phyloP scores from a whole-genome alignment of 495 filamentous ascomycete genomes.

The Aspergillus campestris region DNA sequence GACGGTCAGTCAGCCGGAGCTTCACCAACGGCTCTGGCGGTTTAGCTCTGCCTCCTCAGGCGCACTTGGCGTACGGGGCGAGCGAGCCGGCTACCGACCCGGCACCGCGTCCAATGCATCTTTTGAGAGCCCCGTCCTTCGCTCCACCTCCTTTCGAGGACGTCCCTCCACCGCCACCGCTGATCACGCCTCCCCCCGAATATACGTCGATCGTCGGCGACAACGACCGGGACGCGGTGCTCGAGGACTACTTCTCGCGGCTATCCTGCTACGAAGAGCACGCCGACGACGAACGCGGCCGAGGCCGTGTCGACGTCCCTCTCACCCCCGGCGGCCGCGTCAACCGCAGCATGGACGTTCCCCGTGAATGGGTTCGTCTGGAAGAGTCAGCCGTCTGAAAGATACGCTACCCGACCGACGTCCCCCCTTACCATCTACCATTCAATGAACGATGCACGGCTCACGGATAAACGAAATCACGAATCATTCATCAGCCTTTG shows the following conservation, averaged over 20 bases:
- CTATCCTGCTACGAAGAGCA: constrained; percentile 50
- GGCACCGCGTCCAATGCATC: constrained; percentile 66
- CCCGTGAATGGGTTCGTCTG: constrained; percentile 45
- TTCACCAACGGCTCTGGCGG: constrained; percentile 40
- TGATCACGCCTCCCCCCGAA: constrained; percentile 79
- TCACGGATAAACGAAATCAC: too few relatives aligned
- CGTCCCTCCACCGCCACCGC: constrained; percentile 73
- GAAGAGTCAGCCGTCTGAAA: constrained; percentile 29
- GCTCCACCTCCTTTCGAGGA: constrained; percentile 89
- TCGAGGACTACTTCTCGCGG: constrained; percentile 87
- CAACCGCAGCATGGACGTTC: constrained; percentile 60
- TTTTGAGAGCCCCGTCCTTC: constrained; percentile 79
- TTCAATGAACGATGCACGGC: too few relatives aligned
- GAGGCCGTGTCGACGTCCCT: constrained; percentile 53
- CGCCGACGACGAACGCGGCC: constrained; percentile 45
- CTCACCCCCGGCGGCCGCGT: constrained; percentile 62
- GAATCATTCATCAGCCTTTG: too few relatives aligned
- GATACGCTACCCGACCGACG: not conserved
- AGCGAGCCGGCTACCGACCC: constrained; percentile 23
- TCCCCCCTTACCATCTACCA: too few relatives aligned
- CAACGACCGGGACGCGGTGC: constrained; percentile 59
- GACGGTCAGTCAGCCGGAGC: constrained; percentile 28
- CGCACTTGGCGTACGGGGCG: constrained; percentile 38
- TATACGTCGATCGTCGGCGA: constrained; percentile 82
- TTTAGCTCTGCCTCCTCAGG: constrained; percentile 38